These are phyloP conservation scores for Davidsoniella eucalypti DNA, from an alignment of 2,329 filamentous ascomycete species.

Conservation along the genomic window DNA sequence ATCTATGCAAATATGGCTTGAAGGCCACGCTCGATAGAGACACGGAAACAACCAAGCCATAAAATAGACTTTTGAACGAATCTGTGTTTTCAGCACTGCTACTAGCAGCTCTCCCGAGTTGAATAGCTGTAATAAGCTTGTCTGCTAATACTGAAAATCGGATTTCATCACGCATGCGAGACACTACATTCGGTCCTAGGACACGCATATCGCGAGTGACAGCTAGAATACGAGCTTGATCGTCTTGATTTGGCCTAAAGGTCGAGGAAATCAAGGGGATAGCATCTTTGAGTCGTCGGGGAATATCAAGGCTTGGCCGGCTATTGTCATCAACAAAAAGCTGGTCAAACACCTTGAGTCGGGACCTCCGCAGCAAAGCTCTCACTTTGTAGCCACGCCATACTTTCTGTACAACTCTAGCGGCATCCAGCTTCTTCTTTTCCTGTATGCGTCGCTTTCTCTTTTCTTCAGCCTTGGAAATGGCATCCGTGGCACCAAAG, in stretches of 20 bases:
- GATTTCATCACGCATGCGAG: too few species aligned
- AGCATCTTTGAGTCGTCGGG: background rate
- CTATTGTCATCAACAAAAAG: conserved; percentile 27
- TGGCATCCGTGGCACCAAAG: conserved; percentile 51
- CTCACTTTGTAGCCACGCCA: conserved; percentile 67
- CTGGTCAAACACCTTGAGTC: conserved; percentile 46
- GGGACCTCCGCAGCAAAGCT: conserved; percentile 35
- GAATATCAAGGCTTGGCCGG: background rate
- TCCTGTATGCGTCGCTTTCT: conserved; percentile 66
- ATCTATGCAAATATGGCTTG: background rate
- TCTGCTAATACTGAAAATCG: too few species aligned
- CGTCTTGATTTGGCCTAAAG: background rate
- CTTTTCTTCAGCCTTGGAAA: conserved; percentile 77
- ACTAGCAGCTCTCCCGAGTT: too few species aligned
- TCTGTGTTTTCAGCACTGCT: too few species aligned
- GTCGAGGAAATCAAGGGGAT: background rate
- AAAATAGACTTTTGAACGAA: background rate
- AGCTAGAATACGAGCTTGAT: background rate
- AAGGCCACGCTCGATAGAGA: background rate
- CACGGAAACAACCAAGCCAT: background rate
- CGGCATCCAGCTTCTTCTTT: conserved; percentile 58
- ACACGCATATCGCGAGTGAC: background rate
- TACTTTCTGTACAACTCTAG: conserved; percentile 55
- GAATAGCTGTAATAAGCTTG: too few species aligned
- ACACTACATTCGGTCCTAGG: background rate